phyloP scores from a whole-genome alignment of 2,329 filamentous ascomycete species.

The Simplicillium sp. region DNA sequence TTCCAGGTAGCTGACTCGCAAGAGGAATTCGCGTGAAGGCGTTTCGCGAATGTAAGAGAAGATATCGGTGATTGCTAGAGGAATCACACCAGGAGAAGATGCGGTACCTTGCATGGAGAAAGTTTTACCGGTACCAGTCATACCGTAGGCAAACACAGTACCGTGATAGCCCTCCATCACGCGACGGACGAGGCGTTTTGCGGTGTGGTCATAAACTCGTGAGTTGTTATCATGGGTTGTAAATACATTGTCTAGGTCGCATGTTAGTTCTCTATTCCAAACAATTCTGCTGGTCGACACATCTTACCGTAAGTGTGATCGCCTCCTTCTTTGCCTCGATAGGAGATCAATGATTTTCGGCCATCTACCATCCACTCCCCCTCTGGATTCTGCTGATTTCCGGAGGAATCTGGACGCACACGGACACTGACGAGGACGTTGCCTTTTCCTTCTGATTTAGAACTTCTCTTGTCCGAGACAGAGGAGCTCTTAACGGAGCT shows the following conservation, averaged over 20 bases:
- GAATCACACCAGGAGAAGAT: slow-evolving; percentile 90
- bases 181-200: slow-evolving; percentile 85
- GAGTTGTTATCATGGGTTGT: slow-evolving; percentile 88
- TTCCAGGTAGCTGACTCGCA: slow-evolving; percentile 95
- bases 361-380: slow-evolving; percentile 91
- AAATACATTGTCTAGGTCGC: slow-evolving; percentile 79
- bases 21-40: slow-evolving; percentile 82
- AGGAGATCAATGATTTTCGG: slow-evolving; percentile 71
- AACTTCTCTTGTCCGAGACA: slow-evolving; percentile 34
- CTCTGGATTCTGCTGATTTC: slow-evolving; percentile 53
- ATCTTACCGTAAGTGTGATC: slow-evolving; percentile 81
- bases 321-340: slow-evolving; percentile 79
- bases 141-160: slow-evolving; percentile 96
- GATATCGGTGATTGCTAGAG: slow-evolving; percentile 94
- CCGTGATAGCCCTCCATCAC: slow-evolving; percentile 99
- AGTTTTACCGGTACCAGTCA: slow-evolving; percentile 98
- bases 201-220: slow-evolving; percentile 86
- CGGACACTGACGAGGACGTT: slow-evolving; percentile 95
- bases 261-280: slow-evolving; percentile 10
- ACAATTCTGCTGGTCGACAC: background rate
- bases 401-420: slow-evolving; percentile 71
- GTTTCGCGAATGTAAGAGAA: slow-evolving; percentile 99
- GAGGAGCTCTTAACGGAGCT: slow-evolving; percentile 16
- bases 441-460: slow-evolving; percentile 68
- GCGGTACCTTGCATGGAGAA: slow-evolving; percentile 99